Percentiles rank a stretch among this genome's conserved stretches.
Evolutionary conservation across 345 rosid species (phyloP).

Genomic region (Combretum micranthum): DNA sequence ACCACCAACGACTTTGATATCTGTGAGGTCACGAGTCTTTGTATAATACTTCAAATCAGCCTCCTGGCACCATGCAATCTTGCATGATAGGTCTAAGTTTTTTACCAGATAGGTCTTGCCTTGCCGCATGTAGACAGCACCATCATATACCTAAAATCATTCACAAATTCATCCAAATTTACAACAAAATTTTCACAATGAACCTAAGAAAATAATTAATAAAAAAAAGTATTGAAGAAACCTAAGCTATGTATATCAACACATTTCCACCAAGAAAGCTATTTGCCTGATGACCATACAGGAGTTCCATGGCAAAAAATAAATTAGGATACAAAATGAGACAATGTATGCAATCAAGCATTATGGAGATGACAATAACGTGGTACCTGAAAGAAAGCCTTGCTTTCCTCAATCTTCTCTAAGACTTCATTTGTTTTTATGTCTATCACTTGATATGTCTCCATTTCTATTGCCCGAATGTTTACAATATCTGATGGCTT

Average conservation of each 20-base stretch:
- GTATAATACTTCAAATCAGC: slow-evolving; percentile 71
- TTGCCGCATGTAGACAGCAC: slow-evolving; percentile 86
- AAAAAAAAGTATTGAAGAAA: no score
- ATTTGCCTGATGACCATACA: background rate
- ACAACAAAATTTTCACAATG: no score
- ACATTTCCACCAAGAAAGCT: no score
- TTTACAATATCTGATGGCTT: slow-evolving; percentile 56
- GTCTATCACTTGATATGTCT: slow-evolving; percentile 57
- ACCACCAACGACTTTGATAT: slow-evolving; percentile 70
- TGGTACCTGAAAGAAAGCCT: slow-evolving; percentile 86
- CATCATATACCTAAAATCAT: slow-evolving; percentile 57
- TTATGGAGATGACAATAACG: slow-evolving; percentile 3
- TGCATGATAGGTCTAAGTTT: slow-evolving; percentile 48
- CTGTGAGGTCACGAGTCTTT: slow-evolving; percentile 71
- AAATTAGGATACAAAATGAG: background rate
- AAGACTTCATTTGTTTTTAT: slow-evolving; percentile 39
- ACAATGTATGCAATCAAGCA: background rate
- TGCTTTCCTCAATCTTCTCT: slow-evolving; percentile 95
- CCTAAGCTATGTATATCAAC: no score
- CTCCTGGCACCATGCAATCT: slow-evolving; percentile 61
- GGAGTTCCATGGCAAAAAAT: background rate
- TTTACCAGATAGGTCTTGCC: slow-evolving; percentile 81
- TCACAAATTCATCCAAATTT: background rate
- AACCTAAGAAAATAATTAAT: no score
- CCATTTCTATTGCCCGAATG: slow-evolving; percentile 84